Base-by-base conservation (phyloP, 441 rosid genomes). In the Aquilaria agallochum region DNA sequence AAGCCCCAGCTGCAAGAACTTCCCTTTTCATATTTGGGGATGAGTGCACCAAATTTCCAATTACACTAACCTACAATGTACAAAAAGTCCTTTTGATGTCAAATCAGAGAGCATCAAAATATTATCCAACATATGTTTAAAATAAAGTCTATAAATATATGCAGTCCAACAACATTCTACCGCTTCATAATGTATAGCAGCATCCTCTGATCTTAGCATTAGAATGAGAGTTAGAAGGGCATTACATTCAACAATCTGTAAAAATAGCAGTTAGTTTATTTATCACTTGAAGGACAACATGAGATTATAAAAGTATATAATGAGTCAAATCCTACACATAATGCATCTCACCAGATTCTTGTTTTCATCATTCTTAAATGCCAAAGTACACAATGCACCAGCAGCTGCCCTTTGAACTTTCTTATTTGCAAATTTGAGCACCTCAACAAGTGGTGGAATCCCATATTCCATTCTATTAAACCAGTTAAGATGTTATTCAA, bases 351-450 rank as follows among this genome's bases (percentile, higher is more conserved):
- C 96, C 86, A 78, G 90, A 70, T 81, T 86, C 74, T 89, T 89
- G 71, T 94, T 94, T 61, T 91, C 97, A 65, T 94, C 96, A 15
- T 94, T 94, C 76, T 91, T 91, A 79, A 94, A 94, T 54, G 99
- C 97, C 71, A 94, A 74, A 56, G 99, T 94, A 67, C 99, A 79
- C 68, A 94, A 68, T 47, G 99, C 94, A 63, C 99, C 99, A 55
- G 99, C 99, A 70, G 99, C 94, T 72, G 99, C 96, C 77, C 99
- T 84, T 73, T 94, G 97, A 72, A 94, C 96, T 72, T 94, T 94
- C 15, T 87, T 63, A 65, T 91, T 97, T 58, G 78, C 60, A 71
- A 89, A 91, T 70, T 89, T 92, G 65, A 94, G 94, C 80, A 94
- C 77, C 71, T 89, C 96, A 34, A 94, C 97, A 3, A 94, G 87